A percentile compares a stretch with the other conserved stretches of the same genome.
Evolutionary conservation across 306 rosid genomes (phyloP).

Genomic region (barrel medic (Medicago truncatula)): DNA sequence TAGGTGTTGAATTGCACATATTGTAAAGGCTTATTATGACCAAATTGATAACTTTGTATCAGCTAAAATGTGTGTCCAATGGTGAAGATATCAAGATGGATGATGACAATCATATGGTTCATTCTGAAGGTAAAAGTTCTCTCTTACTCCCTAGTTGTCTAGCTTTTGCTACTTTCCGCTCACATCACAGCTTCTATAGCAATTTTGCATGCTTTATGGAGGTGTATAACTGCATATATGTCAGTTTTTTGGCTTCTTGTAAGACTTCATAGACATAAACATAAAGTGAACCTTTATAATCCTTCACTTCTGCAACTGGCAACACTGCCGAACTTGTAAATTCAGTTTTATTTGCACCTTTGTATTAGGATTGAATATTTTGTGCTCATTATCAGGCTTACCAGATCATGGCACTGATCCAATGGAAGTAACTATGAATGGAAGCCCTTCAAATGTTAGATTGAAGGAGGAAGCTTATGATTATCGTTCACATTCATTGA

Average conservation of each 20-base stretch:
- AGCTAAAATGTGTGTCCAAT: conserved; percentile 64
- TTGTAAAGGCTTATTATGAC: conserved; percentile 46
- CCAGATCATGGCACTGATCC: conserved; percentile 38
- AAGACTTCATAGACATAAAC: conserved; percentile 7
- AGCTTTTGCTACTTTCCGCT: conserved; percentile 18
- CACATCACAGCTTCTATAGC: background rate
- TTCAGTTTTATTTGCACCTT: conserved; percentile 14
- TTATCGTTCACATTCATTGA: conserved; percentile 43
- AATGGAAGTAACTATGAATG: conserved; percentile 40
- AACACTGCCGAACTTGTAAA: background rate
- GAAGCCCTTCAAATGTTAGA: conserved; percentile 34
- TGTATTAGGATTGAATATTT: conserved; percentile 34
- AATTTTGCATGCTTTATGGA: conserved; percentile 22
- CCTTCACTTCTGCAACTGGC: conserved; percentile 2
- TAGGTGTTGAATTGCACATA: conserved; percentile 2
- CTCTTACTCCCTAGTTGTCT: background rate
- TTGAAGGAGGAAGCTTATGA: conserved; percentile 40
- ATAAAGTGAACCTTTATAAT: background rate
- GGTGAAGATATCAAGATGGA: conserved; percentile 65
- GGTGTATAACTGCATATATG: background rate
- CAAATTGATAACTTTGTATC: conserved; percentile 52
- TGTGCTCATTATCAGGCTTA: conserved; percentile 48
- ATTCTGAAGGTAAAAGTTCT: conserved; percentile 53
- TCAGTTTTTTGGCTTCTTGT: conserved; percentile 1
- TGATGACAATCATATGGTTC: conserved; percentile 40